phyloP scores from a whole-genome alignment of 441 rosid genomes.

The Populus hybrid region DNA sequence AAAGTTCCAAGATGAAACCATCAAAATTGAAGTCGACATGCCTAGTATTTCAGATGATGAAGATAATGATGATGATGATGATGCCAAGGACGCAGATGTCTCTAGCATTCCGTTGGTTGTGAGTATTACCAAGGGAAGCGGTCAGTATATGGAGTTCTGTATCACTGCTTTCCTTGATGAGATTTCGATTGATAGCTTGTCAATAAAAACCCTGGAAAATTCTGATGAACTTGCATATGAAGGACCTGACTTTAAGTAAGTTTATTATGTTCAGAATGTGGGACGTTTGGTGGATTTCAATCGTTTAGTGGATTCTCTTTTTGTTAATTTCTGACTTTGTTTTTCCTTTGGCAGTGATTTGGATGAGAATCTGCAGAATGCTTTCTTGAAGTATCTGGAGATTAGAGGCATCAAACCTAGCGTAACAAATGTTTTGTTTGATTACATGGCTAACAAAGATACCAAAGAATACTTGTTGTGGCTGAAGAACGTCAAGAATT shows the following conservation, averaged over 20 bases:
- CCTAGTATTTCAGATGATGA: slow-evolving; percentile 20
- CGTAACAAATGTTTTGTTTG: slow-evolving; percentile 50
- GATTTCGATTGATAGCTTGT: slow-evolving; percentile 52
- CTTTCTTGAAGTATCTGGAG: slow-evolving; percentile 66
- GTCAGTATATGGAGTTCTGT: slow-evolving; percentile 49
- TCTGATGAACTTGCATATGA: slow-evolving; percentile 54
- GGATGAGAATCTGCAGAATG: slow-evolving; percentile 79
- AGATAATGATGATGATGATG: slow-evolving; percentile 16
- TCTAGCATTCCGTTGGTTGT: slow-evolving; percentile 51
- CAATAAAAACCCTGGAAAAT: slow-evolving; percentile 31
- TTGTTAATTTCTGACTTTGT: slow-evolving; percentile 4
- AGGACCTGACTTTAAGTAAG: slow-evolving; percentile 72
- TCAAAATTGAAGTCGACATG: slow-evolving; percentile 58
- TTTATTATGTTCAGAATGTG: not conserved
- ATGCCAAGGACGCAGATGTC: slow-evolving; percentile 14
- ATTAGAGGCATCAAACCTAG: slow-evolving; percentile 72
- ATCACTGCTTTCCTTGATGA: slow-evolving; percentile 52
- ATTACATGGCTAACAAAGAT: slow-evolving; percentile 56
- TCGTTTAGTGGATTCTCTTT: not conserved
- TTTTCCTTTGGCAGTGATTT: slow-evolving; percentile 40
- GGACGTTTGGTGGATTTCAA: not conserved
- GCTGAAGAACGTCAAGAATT: slow-evolving; percentile 57
- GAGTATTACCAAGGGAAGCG: slow-evolving; percentile 43
- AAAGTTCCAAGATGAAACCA: slow-evolving; percentile 43
- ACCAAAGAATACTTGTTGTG: slow-evolving; percentile 56